phyloP scores from a whole-genome alignment of 176 grass and related monocot genomes.

The barley (Hordeum vulgare) region DNA sequence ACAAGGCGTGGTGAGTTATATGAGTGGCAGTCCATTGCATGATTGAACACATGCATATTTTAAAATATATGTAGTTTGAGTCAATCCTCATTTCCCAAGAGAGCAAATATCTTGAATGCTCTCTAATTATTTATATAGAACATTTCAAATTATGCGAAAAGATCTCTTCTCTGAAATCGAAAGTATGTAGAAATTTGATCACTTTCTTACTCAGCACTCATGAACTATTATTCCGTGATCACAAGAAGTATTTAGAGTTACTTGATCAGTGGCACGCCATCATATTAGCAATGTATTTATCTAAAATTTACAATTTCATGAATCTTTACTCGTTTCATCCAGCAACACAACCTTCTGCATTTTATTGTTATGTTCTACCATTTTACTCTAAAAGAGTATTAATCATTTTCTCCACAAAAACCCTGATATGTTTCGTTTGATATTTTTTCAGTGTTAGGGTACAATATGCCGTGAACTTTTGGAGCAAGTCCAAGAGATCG shows the following conservation, averaged over 20 bases:
- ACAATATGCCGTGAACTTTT: conserved; percentile 82
- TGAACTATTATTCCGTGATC: background rate
- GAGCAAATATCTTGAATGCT: background rate
- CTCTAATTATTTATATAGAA: too few relatives aligned
- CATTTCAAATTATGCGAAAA: too few relatives aligned
- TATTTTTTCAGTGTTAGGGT: conserved; percentile 72
- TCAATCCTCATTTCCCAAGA: too few relatives aligned
- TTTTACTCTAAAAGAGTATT: background rate
- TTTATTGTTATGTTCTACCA: background rate
- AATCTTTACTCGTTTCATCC: background rate
- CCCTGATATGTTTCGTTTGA: background rate
- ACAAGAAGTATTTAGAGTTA: background rate
- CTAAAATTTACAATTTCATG: background rate
- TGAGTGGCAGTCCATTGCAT: too few relatives aligned
- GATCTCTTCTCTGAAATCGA: too few relatives aligned
- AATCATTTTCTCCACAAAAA: background rate
- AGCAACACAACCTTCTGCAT: background rate
- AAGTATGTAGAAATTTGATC: background rate
- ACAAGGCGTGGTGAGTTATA: too few relatives aligned
- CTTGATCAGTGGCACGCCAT: background rate
- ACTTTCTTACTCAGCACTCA: background rate
- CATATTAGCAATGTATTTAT: background rate
- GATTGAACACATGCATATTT: too few relatives aligned
- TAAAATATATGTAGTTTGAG: too few relatives aligned
- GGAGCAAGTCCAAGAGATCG: conserved; percentile 65